Percentiles rank a stretch among this genome's conserved stretches.
Conservation (phyloP, 2,329 filamentous ascomycete species). For the Magnaporthiopsis rhizophila region DNA sequence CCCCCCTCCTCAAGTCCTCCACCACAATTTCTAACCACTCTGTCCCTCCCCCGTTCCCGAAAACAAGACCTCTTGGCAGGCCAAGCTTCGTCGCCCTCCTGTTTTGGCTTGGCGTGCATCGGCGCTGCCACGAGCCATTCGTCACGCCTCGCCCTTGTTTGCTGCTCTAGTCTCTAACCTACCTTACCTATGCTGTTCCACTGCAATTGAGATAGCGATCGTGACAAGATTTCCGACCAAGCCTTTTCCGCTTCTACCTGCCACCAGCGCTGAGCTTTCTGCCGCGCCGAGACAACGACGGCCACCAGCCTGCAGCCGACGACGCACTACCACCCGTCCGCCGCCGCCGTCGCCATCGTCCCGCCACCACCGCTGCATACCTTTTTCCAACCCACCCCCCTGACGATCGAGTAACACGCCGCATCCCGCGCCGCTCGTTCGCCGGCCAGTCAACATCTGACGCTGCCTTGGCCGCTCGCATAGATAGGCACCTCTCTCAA, state of each 20-base stretch:
- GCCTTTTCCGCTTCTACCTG: neutral
- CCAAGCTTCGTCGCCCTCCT: constrained; percentile 7
- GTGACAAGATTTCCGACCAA: neutral
- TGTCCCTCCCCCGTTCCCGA: constrained; percentile 6
- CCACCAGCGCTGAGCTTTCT: neutral
- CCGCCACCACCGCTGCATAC: neutral
- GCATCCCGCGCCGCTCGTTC: neutral
- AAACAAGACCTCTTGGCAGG: constrained; percentile 8
- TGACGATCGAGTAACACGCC: neutral
- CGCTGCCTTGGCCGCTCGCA: too few relatives aligned
- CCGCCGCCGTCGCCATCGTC: neutral
- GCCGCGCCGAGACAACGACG: neutral
- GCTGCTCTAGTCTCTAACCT: neutral
- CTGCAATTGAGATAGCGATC: neutral
- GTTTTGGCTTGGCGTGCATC: constrained; percentile 7
- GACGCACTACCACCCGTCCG: neutral
- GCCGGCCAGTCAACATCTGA: neutral
- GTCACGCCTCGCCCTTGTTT: neutral
- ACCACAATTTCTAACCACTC: neutral
- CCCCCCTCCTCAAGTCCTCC: neutral
- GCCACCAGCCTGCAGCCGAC: neutral
- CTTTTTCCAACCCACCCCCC: too few relatives aligned
- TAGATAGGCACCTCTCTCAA: too few relatives aligned
- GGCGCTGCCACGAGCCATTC: constrained; percentile 2
- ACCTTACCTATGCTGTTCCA: neutral